Conservation (phyloP, 345 rosid species). For the Boechera retrofracta region DNA sequence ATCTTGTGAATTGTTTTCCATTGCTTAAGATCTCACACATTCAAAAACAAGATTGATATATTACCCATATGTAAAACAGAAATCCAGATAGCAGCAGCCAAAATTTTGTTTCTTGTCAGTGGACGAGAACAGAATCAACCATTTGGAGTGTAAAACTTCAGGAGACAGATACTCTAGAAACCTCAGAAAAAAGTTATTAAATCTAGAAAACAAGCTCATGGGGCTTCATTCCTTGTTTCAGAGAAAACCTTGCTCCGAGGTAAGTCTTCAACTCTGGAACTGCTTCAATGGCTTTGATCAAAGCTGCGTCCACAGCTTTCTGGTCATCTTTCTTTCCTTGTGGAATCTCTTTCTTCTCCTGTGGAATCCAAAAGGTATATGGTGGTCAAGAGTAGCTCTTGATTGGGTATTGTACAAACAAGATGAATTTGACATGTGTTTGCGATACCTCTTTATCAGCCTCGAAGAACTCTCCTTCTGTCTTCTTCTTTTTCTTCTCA, state of each 20-base stretch:
- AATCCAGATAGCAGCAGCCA: constrained; percentile 5
- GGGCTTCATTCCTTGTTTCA: constrained; percentile 80
- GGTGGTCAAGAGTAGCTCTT: neutral
- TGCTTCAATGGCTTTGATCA: constrained; percentile 68
- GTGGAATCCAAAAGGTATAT: neutral
- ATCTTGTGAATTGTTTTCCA: neutral
- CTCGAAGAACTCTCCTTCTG: constrained; percentile 83
- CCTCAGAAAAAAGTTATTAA: constrained; percentile 7
- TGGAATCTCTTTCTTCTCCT: constrained; percentile 73
- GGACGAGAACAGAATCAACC: constrained; percentile 22
- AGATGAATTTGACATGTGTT: neutral
- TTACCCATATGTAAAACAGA: constrained; percentile 19
- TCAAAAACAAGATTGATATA: constrained; percentile 14
- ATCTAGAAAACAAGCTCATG: constrained; percentile 78
- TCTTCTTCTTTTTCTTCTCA: constrained; percentile 72
- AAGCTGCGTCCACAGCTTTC: constrained; percentile 63
- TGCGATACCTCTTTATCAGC: constrained; percentile 64
- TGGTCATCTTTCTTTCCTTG: constrained; percentile 84
- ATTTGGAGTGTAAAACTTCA: neutral
- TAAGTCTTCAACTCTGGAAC: constrained; percentile 76
- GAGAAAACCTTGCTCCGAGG: constrained; percentile 77
- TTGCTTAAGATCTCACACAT: constrained; percentile 2
- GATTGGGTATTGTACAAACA: neutral
- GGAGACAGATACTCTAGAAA: constrained; percentile 20
- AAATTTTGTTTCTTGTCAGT: constrained; percentile 16